Base-by-base conservation (phyloP, 2,329 filamentous ascomycete species). In the Aspergillus brasiliensis region DNA sequence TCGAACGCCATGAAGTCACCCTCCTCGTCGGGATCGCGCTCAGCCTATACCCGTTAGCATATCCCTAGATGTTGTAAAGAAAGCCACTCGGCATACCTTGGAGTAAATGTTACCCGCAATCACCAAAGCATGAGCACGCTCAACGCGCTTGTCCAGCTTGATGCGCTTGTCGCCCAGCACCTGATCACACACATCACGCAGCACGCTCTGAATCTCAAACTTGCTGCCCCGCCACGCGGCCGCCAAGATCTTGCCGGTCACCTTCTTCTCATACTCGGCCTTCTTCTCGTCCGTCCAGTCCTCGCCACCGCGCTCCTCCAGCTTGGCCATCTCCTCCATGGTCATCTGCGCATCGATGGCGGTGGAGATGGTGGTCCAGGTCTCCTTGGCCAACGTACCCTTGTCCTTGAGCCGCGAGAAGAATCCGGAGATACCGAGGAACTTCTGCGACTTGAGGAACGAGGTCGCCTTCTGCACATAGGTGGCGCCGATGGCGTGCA, bases 1-100 rank as follows among this genome's bases (percentile, higher is more conserved):
- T 99, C 95, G 69, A 99, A 99, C 15, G 94, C 93, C 86, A 99
- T 96, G 79, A 96, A 98, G 71, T 98, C 95, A 65, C 95, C 94
- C 78, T 99, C 95, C 81, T 99, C 95, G 65, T 99, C 95, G 44
- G 94, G 90, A 57, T 94, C 90, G 63, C 95, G 88, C 75, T 90
- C 85, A 42, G 94, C 91, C 93, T 97, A 67, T 51, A 13, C 19
- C 56, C 8, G 55, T 67, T 60, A 67, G 64, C 52, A 40, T 54
- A 5, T 15, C 1, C 23, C 44, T 61, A 27, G 40, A n/a, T 53
- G 57, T 7, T 27, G 58, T 17, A 48, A 19, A 46, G 15, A 11
- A 11, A 52, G 10, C 3, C 38, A 53, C 37, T 37, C n/a, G 55
- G 74, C 83, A 62, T 84, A 96, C 94, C 85, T 92, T 92, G 65